Base-by-base conservation (phyloP, 2,329 filamentous ascomycete genomes). In the Incumbomyces delicatus region DNA sequence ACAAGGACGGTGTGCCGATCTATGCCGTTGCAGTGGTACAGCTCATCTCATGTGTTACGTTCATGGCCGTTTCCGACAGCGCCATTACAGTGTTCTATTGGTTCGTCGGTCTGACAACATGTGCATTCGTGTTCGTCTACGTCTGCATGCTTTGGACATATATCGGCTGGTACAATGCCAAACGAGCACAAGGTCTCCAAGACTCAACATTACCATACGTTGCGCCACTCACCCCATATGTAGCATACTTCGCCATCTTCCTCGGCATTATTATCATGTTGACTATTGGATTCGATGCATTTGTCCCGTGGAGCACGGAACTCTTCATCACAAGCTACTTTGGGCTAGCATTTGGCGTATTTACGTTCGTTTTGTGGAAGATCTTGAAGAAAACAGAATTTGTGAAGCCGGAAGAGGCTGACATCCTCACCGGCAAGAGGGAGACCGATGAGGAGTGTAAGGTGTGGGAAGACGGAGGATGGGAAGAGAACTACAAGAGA, bases 101-200 rank as follows among this genome's bases (percentile, higher is more conserved):
- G 83, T 78, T 87, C 53, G 75, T 84, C 33, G 80, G 76, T 41
- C 65, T 85, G 52, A 71, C 65, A 2, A 61, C 63, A 49, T 57
- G 57, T 39, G 58, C 47, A 6, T 31, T 42, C 13, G 33, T 85
- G 16, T 76, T 85, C 62, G 81, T 81, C 59, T 87, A 81, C 63
- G 73, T 72, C 20, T 75, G 77, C 53, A 83, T 85, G 63, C 78
- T 77, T 58, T 70, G 78, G 31, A 80, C 83, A 0, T 89, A 85
- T 61, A 64, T 89, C 37, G 76, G 74, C 53, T 90, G 86, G 65
- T 72, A 83, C 62, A 78, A 79, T 16, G 84, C 85, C 0, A 72
- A 85, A 42, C 67, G 73, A 27, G 81, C 74, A 0, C 85, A 89
- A 58, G 83, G 82, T 0, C 69, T 88, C 16, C 0, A 78, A 54